These are phyloP conservation scores for Carex kokanica DNA, from an alignment of 176 grass and related monocot genomes.

Conservation along the genomic window DNA sequence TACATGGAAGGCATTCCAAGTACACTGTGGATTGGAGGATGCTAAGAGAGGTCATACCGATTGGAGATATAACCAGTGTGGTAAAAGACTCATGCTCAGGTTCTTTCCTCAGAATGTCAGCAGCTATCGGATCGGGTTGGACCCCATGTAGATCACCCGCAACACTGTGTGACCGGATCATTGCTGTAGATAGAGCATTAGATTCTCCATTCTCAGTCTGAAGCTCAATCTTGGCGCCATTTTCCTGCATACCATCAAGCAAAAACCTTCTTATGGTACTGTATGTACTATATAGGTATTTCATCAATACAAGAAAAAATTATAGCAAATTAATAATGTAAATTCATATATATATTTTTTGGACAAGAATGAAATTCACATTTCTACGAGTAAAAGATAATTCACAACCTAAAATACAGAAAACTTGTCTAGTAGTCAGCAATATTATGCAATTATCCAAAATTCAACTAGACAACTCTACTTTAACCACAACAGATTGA, in stretches of 20 bases:
- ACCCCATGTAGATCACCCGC: slow-evolving; percentile 84
- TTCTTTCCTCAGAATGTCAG: slow-evolving; percentile 98
- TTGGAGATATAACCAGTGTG: slow-evolving; percentile 64
- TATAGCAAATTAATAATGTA: not conserved
- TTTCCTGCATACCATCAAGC: slow-evolving; percentile 43
- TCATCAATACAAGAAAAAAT: not conserved
- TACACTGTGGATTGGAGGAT: not conserved
- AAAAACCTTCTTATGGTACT: not conserved
- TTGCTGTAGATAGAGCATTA: slow-evolving; percentile 50
- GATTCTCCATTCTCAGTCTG: slow-evolving; percentile 58
- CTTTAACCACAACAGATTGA: not conserved
- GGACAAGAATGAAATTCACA: not conserved
- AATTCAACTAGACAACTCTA: not conserved
- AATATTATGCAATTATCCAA: not conserved
- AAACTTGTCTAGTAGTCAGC: not conserved
- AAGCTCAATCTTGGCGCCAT: slow-evolving; percentile 47
- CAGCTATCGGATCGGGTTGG: slow-evolving; percentile 86
- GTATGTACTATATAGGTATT: not conserved
- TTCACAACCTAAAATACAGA: not conserved
- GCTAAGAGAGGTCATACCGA: slow-evolving; percentile 38
- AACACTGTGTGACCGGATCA: slow-evolving; percentile 81
- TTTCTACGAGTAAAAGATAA: not conserved
- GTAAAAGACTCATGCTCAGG: slow-evolving; percentile 93
- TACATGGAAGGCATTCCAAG: not conserved
- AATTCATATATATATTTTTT: not conserved